Base-by-base conservation (phyloP, 257 asterid genomes). In the Galeopsis tetrahit region DNA sequence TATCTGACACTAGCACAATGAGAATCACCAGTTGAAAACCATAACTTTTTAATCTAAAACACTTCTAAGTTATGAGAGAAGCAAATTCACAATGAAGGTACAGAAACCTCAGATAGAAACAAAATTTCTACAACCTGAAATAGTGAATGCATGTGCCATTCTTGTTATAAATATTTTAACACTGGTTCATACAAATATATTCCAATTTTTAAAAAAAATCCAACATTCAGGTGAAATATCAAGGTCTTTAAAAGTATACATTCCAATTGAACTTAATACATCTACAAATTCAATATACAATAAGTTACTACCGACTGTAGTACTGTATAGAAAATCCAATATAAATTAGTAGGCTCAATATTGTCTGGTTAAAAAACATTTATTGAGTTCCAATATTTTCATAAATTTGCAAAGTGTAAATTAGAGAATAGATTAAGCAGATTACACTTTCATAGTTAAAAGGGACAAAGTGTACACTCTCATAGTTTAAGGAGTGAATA, bases 1-100 rank as follows among this genome's bases (percentile, higher is more conserved):
- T 44, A 46, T 48, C 48, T 56, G 34, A 76, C 13, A 58, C 60
- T 15, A 64, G 21, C n/a, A 55, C 52, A 21, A 53, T 70, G 57
- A 21, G 35, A 56, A 34, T 13, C 70, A 43, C 10, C 52, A 61
- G 63, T 78, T 53, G 46, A 73, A 58, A 34, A 56, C 33, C 40
- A 44, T n/a, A 67, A 59, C 35, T 13, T 72, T 67, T 38, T 51
- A 68, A 44, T 39, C 76, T 63, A 73, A 7, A 72, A 66, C 40
- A 60, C 40, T 28, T 39, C 68, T 5, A 63, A 53, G 13, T n/a
- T 66, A 57, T 17, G 17, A 58, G 56, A 17, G 11, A 57, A 39
- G 14, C 62, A n/a, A 44, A 10, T 38, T 10, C 36, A 10, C 7
- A 28, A 48, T 48, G 40, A 38, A 49, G 10, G 32, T 59, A 75